Evolutionary conservation across 805 yeast genomes (phyloP), one percentile per base, ranked within the genome.

Genomic region (Priceomyces castillae): DNA sequence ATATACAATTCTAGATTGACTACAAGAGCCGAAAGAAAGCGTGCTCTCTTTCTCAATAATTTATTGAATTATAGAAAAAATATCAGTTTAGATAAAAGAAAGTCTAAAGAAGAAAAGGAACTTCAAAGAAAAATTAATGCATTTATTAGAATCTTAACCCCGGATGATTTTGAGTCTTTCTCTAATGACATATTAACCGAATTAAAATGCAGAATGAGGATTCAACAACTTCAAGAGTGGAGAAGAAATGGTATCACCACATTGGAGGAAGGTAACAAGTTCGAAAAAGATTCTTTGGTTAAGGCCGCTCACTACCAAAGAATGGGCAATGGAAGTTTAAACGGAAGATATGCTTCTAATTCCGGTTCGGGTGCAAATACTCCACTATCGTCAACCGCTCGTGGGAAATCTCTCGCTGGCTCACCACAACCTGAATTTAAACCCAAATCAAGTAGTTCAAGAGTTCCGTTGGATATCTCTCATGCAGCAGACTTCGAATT

Each of bases 201-300:
- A 64, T 74, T 88, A 40, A 82, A 81, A 52, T 81, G 87, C 51
- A 75, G 97, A 44, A 76, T 82, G 30, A 78, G 95, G 49, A 90
- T 94, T 39, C 86, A 84, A 41, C 97, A 90, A 64, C 69, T 95
- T 23, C 99, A 94, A 64, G 92, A 85, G 58, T 95, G 96, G 89
- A 78, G 99, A 49, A 77, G 82, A 39, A 84, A 88, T 61, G 99
- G 99, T 4, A 78, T 94, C 39, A 85, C 90, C 3, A 80, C 88
- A 0, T 53, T 88, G 34, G 97, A 90, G 47, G 84, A 79, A 39
- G 99, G 98, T 3, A 65, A 73, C 26, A 86, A 82, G 61, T 94
- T 81, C 61, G 99, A 94, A 59, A 86, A 88, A 60, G 99, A 95
- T 61, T 88, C 88, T 61, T 72, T 81, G 34, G 76, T 78, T 30